These are phyloP conservation scores for Kwoniella botswanensis DNA, from an alignment of 768 basidiomycete species.

Conservation along the genomic window DNA sequence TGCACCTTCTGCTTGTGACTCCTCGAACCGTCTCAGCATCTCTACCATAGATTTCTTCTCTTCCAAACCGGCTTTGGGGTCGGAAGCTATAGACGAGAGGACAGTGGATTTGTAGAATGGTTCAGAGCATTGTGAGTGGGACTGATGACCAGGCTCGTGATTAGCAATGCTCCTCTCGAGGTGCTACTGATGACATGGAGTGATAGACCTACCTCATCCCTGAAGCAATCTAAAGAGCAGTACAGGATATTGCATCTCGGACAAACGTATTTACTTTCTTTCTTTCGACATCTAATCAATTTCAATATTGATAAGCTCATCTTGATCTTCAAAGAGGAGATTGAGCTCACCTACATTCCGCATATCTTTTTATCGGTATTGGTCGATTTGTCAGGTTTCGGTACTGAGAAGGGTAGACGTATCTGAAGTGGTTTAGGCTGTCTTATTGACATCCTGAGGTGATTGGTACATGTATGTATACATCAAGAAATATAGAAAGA, in stretches of 20 bases:
- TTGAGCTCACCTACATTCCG: slow-evolving; percentile 46
- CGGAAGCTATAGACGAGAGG: slow-evolving; percentile 51
- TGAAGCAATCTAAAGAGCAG: slow-evolving; percentile 45
- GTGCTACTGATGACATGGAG: slow-evolving; percentile 5
- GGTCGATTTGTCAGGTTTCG: slow-evolving; percentile 33
- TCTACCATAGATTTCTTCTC: slow-evolving; percentile 56
- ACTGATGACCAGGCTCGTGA: slow-evolving; percentile 22
- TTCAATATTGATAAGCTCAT: background rate
- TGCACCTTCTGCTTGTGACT: slow-evolving; percentile 37
- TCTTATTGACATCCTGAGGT: slow-evolving; percentile 30
- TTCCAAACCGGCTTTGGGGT: slow-evolving; percentile 53
- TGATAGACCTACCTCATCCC: slow-evolving; percentile 35
- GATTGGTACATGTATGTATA: background rate
- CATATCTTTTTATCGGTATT: slow-evolving; percentile 31
- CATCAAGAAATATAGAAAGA: background rate
- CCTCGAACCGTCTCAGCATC: slow-evolving; percentile 50
- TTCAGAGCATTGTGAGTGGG: slow-evolving; percentile 52
- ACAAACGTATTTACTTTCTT: slow-evolving; percentile 49
- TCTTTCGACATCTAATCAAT: slow-evolving; percentile 44
- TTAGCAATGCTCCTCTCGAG: no score
- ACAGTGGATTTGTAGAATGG: slow-evolving; percentile 48
- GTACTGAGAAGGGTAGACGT: slow-evolving; percentile 47
- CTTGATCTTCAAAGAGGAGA: background rate
- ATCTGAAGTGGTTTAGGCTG: slow-evolving; percentile 48
- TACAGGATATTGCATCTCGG: slow-evolving; percentile 52